Conservation (phyloP, 2,329 filamentous ascomycete species). For the Volutella citrinella region DNA sequence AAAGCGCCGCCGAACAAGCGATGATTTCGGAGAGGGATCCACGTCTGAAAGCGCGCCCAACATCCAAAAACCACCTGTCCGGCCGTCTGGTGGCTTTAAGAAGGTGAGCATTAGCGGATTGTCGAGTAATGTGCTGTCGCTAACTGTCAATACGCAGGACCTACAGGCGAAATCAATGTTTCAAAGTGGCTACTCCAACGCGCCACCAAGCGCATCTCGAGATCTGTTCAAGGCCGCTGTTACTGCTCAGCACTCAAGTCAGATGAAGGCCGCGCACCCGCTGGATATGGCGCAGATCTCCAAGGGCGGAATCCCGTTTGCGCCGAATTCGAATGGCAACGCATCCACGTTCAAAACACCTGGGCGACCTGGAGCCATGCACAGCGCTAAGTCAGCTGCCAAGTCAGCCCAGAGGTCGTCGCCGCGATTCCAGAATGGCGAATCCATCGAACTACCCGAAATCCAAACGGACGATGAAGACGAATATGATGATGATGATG, state of each 20-base stretch:
- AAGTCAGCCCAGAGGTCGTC: slow-evolving; percentile 68
- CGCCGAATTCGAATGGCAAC: slow-evolving; percentile 60
- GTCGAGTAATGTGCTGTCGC: background rate
- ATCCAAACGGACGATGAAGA: slow-evolving; percentile 95
- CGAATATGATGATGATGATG: slow-evolving; percentile 67
- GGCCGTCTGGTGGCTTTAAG: slow-evolving; percentile 68
- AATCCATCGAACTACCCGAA: slow-evolving; percentile 87
- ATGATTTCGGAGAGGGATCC: slow-evolving; percentile 64
- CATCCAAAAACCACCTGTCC: slow-evolving; percentile 79
- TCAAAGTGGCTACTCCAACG: slow-evolving; percentile 59
- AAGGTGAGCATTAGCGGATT: slow-evolving; percentile 54
- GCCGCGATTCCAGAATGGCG: slow-evolving; percentile 83
- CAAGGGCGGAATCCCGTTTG: slow-evolving; percentile 87
- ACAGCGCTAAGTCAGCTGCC: slow-evolving; percentile 50
- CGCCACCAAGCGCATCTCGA: slow-evolving; percentile 50
- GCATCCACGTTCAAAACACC: slow-evolving; percentile 67
- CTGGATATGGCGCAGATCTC: slow-evolving; percentile 85
- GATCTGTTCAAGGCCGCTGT: slow-evolving; percentile 65
- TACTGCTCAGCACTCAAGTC: slow-evolving; percentile 63
- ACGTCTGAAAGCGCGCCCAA: slow-evolving; percentile 55
- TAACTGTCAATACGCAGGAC: slow-evolving; percentile 49
- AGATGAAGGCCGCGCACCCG: slow-evolving; percentile 63
- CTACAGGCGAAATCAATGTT: slow-evolving; percentile 58
- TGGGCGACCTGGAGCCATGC: slow-evolving; percentile 47
- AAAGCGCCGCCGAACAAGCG: slow-evolving; percentile 77